Evolutionary conservation across 2,329 filamentous ascomycete genomes (phyloP).

Genomic region (Claviceps lovelessii): DNA sequence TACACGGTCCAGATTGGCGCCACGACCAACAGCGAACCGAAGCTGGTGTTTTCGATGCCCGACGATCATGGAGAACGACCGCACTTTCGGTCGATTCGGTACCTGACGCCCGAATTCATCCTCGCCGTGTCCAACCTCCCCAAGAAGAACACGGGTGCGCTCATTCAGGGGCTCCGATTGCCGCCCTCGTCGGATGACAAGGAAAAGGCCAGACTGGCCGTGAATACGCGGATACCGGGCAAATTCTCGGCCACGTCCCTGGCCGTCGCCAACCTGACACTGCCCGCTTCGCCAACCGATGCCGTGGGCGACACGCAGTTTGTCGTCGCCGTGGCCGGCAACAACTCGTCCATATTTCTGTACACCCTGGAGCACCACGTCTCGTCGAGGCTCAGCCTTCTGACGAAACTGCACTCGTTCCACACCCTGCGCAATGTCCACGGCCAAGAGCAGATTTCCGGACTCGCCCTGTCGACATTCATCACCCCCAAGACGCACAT

Average conservation of each 20-base stretch:
- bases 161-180: constrained; percentile 42
- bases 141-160: constrained; percentile 36
- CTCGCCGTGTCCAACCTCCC: constrained; percentile 45
- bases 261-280: constrained; percentile 57
- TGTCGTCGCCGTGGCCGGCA: constrained; percentile 64
- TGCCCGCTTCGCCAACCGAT: constrained; percentile 32
- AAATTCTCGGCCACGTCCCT: constrained; percentile 62
- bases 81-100: constrained; percentile 43
- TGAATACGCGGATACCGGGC: constrained; percentile 45
- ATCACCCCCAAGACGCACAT: constrained; percentile 33
- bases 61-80: constrained; percentile 33
- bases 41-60: constrained; percentile 42
- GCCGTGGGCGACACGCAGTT: constrained; percentile 57
- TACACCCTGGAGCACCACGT: constrained; percentile 60
- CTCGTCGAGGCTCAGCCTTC: constrained; percentile 30
- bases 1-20: constrained; percentile 47
- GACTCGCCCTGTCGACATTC: constrained; percentile 44
- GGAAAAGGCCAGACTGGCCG: constrained; percentile 33
- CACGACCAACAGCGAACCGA: constrained; percentile 32
- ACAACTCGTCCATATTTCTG: constrained; percentile 64
- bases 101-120: constrained; percentile 42
- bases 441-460: constrained; percentile 40
- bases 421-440: constrained; percentile 40
- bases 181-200: constrained; percentile 25
- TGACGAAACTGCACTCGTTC: constrained; percentile 38